phyloP scores from a whole-genome alignment of 257 asterid species.

The Primulina tabacum region DNA sequence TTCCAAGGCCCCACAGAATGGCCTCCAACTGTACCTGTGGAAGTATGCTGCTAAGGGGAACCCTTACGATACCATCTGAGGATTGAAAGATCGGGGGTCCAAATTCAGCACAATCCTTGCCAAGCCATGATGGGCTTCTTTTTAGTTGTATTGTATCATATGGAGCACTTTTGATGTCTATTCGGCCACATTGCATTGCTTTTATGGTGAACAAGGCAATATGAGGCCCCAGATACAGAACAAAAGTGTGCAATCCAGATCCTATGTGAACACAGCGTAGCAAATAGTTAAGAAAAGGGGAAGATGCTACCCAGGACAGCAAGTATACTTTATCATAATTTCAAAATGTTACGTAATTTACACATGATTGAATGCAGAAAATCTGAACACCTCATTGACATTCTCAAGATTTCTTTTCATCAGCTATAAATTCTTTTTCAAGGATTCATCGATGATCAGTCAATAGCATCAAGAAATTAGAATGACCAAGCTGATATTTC shows the following conservation, averaged over 20 bases:
- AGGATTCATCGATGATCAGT: not conserved
- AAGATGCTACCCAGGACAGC: constrained; percentile 7
- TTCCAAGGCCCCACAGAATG: constrained; percentile 86
- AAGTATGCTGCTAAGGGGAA: constrained; percentile 77
- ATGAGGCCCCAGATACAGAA: constrained; percentile 92
- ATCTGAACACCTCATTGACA: not conserved
- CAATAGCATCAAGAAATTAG: constrained; percentile 17
- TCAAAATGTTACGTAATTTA: not conserved
- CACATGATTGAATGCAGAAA: not conserved
- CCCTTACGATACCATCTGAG: constrained; percentile 49
- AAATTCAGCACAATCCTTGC: constrained; percentile 72
- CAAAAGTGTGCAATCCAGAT: constrained; percentile 94
- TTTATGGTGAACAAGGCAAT: constrained; percentile 83
- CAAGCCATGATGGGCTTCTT: constrained; percentile 75
- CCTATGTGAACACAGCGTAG: constrained; percentile 39
- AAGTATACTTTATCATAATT: not conserved
- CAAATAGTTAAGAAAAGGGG: constrained; percentile 4
- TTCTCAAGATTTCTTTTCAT: not conserved
- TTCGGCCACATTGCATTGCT: constrained; percentile 85
- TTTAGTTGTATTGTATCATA: constrained; percentile 85
- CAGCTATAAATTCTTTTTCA: not conserved
- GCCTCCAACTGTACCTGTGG: constrained; percentile 95
- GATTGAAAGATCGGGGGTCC: constrained; percentile 70
- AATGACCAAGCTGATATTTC: constrained; percentile 11
- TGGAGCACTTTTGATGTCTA: constrained; percentile 82